A percentile compares a stretch with the other conserved stretches of the same genome.
These are phyloP conservation scores for Fraxinus nigra DNA, from an alignment of 305 asterid genomes.

Conservation along the genomic window DNA sequence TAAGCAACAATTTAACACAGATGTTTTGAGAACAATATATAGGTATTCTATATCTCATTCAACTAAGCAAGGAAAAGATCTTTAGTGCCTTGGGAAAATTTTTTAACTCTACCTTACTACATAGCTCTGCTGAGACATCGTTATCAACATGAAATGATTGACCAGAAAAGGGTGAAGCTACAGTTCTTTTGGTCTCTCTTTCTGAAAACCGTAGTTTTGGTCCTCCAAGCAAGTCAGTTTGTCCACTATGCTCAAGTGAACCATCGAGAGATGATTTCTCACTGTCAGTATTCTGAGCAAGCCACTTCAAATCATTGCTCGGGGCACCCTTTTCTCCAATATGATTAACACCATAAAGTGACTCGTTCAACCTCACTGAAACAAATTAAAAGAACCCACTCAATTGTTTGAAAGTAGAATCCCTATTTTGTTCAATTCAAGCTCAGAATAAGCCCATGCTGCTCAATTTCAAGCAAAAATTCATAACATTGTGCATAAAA, in stretches of 20 bases:
- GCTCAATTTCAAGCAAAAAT: background rate
- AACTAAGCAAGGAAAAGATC: constrained; percentile 1
- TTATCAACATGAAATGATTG: constrained; percentile 64
- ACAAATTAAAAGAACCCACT: constrained; percentile 14
- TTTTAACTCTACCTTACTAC: constrained; percentile 53
- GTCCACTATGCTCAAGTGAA: constrained; percentile 39
- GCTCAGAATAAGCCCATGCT: background rate
- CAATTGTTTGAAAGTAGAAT: constrained; percentile 16
- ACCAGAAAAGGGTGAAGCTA: constrained; percentile 46
- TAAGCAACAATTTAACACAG: background rate
- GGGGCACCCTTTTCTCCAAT: constrained; percentile 45
- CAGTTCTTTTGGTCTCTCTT: constrained; percentile 46
- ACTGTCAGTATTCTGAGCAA: constrained; percentile 41
- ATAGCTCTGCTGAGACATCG: constrained; percentile 67
- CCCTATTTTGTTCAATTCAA: background rate
- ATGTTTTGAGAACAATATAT: background rate
- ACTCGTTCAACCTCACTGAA: constrained; percentile 83
- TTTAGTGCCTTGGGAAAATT: constrained; percentile 1
- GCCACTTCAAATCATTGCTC: constrained; percentile 43
- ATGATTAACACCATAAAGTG: constrained; percentile 53
- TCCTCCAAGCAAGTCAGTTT: constrained; percentile 33
- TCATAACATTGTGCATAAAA: background rate
- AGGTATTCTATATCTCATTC: background rate
- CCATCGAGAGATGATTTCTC: constrained; percentile 60
- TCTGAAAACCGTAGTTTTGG: constrained; percentile 36